Conservation (phyloP, 371 early-diverging fungal species). For the Dinochytrium kinnereticum region DNA sequence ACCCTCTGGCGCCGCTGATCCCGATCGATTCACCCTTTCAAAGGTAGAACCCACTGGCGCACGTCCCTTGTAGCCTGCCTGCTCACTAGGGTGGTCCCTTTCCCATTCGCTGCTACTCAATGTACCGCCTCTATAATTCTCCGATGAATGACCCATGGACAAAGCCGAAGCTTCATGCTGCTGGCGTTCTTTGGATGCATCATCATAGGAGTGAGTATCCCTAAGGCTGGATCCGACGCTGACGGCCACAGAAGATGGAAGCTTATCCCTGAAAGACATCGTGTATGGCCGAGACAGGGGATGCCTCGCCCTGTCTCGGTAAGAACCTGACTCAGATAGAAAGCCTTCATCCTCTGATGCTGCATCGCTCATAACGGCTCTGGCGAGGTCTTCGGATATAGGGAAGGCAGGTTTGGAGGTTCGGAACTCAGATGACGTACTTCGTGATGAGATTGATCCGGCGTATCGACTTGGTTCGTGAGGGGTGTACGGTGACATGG, state of each 20-base stretch:
- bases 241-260: constrained; percentile 5
- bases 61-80: neutral
- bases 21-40: neutral
- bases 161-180: neutral
- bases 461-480: constrained; percentile 1
- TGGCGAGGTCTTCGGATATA: constrained; percentile 6
- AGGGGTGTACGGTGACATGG: constrained; percentile 15
- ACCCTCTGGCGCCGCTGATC: neutral
- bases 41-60: neutral
- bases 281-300: neutral
- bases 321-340: neutral
- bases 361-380: constrained; percentile 10
- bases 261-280: neutral
- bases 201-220: neutral
- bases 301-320: neutral
- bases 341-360: constrained; percentile 4
- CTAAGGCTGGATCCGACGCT: constrained; percentile 2
- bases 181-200: neutral
- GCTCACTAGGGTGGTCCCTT: neutral
- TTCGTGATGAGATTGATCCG: neutral
- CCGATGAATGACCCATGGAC: neutral
- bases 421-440: neutral
- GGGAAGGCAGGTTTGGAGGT: neutral
- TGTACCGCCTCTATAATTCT: neutral
- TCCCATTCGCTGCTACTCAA: too few species aligned